Evolutionary conservation across 1,284 basidiomycete species (phyloP).

Genomic region (Rhodotorula sp.): DNA sequence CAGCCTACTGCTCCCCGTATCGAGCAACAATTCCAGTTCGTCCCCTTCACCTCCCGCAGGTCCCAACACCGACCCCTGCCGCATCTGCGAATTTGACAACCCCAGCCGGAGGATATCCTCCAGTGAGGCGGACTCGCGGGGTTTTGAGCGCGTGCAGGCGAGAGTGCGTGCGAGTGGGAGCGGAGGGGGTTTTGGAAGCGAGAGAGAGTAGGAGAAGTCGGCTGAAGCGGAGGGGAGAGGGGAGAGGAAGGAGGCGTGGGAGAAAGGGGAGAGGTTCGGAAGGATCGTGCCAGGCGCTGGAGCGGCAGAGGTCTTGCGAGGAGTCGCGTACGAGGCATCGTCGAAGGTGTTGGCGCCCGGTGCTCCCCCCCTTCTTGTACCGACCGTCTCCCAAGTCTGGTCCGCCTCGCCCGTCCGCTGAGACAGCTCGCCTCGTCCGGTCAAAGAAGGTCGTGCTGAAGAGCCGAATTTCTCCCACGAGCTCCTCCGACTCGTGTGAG

Average conservation of each 20-base stretch:
- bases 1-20: constrained; percentile 7
- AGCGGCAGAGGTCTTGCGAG: background rate
- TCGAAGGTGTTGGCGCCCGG: too few relatives aligned
- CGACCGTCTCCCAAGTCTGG: background rate
- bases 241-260: constrained; percentile 5
- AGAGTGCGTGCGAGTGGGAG: background rate
- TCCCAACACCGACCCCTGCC: background rate
- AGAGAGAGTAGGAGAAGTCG: background rate
- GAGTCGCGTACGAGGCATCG: background rate
- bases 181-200: background rate
- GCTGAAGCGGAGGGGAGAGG: background rate
- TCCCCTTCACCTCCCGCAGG: background rate
- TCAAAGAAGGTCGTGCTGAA: background rate
- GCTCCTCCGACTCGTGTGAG: background rate
- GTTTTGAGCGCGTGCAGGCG: background rate
- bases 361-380: too few relatives aligned
- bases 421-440: background rate
- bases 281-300: background rate
- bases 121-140: constrained; percentile 11
- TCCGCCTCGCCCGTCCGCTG: too few relatives aligned
- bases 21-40: constrained; percentile 15
- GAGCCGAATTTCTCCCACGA: background rate
- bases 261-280: background rate
- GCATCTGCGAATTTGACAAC: background rate
- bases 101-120: constrained; percentile 13